phyloP scores from a whole-genome alignment of 192 early-diverging fungal genomes.

The Allomyces arbusculus region DNA sequence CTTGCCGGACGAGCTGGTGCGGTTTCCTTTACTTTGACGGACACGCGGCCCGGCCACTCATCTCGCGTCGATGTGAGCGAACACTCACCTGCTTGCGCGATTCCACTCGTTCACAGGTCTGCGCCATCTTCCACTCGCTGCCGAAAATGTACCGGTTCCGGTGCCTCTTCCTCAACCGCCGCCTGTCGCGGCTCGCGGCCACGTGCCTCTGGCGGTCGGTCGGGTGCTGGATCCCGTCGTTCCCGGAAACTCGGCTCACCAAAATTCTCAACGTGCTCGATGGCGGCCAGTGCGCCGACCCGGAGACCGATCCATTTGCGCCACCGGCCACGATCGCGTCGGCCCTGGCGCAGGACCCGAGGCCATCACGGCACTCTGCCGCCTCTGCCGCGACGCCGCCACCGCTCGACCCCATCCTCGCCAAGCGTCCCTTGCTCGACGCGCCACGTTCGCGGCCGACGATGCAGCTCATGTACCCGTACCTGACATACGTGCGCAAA shows the following conservation, averaged over 20 bases:
- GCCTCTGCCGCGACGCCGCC: neutral
- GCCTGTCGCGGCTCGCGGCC: neutral
- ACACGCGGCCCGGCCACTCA: neutral
- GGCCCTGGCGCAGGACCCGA: no score
- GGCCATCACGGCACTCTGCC: no score
- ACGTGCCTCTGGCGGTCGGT: neutral
- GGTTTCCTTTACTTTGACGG: neutral
- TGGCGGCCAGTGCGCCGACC: neutral
- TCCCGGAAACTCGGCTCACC: neutral
- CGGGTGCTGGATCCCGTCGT: neutral
- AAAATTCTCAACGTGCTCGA: neutral
- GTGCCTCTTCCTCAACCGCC: neutral
- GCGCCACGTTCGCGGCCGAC: no score
- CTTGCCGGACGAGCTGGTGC: neutral
- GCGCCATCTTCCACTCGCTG: neutral
- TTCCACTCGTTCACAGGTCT: neutral
- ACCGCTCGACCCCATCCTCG: no score
- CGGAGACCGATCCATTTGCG: neutral
- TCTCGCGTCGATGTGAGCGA: neutral
- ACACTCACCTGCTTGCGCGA: no score
- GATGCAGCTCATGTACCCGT: neutral
- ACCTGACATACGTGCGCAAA: neutral
- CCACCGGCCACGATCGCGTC: neutral
- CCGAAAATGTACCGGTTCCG: neutral
- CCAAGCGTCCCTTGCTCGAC: no score